Evolutionary conservation across 2,329 filamentous ascomycete species (phyloP).

Genomic region (Colletotrichum karsti): DNA sequence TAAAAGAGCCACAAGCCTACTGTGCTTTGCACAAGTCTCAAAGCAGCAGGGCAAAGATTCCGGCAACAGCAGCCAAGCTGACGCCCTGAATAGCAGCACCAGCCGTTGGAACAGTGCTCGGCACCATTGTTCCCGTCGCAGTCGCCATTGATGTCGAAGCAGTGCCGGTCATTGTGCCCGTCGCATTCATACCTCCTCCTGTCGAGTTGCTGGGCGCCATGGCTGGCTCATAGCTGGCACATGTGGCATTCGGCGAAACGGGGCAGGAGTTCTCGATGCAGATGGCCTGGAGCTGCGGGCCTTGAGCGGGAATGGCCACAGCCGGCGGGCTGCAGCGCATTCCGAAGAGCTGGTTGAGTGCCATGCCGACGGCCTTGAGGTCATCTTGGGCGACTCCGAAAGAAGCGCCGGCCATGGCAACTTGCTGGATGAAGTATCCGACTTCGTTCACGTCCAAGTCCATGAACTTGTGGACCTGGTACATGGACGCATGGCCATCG

Average conservation of each 20-base stretch:
- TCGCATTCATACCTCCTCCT: slow-evolving; percentile 16
- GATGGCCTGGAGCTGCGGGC: slow-evolving; percentile 60
- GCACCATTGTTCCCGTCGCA: not conserved
- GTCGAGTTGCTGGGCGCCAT: slow-evolving; percentile 28
- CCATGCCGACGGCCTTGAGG: slow-evolving; percentile 54
- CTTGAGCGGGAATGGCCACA: slow-evolving; percentile 53
- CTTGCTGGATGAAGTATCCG: slow-evolving; percentile 68
- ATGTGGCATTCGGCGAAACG: slow-evolving; percentile 53
- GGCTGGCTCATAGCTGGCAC: slow-evolving; percentile 50
- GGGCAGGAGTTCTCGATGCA: slow-evolving; percentile 63
- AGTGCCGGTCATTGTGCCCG: not conserved
- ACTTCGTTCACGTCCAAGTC: slow-evolving; percentile 58
- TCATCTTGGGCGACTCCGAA: slow-evolving; percentile 67
- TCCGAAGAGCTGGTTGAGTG: slow-evolving; percentile 60
- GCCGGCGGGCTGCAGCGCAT: slow-evolving; percentile 57
- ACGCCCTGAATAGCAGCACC: not conserved
- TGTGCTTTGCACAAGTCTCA: too few relatives aligned
- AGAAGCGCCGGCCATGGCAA: slow-evolving; percentile 62
- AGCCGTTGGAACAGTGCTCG: slow-evolving; percentile 6
- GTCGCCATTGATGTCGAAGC: not conserved
- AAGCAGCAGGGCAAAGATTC: not conserved
- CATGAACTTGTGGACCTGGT: slow-evolving; percentile 69
- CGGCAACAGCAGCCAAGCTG: not conserved
- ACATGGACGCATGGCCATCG: slow-evolving; percentile 53
- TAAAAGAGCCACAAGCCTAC: too few relatives aligned